Percentiles rank a stretch among this genome's conserved stretches.
Evolutionary conservation across 2,329 filamentous ascomycete species (phyloP).

Genomic region (Cladosporium austrohemisphaericum): DNA sequence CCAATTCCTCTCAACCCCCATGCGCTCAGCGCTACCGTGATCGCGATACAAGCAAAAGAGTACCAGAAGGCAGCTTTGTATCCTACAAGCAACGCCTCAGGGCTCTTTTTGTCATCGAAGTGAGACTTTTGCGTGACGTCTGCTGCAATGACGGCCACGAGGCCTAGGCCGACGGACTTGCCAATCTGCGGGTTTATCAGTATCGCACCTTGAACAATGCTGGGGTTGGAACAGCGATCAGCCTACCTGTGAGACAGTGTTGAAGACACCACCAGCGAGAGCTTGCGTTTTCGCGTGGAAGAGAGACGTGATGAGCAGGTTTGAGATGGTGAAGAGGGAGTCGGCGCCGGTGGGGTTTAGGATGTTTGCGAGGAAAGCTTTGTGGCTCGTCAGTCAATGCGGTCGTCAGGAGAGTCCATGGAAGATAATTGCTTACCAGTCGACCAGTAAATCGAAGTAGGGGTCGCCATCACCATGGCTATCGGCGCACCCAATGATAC

Average conservation of each 20-base stretch:
- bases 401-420: background rate
- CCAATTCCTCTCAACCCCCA: conserved; percentile 44
- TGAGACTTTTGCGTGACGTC: conserved; percentile 22
- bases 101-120: conserved; percentile 30
- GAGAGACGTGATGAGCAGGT: conserved; percentile 41
- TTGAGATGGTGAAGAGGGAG: conserved; percentile 41
- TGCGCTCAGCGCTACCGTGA: conserved; percentile 31
- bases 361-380: conserved; percentile 42
- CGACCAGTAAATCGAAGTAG: conserved; percentile 47
- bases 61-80: conserved; percentile 44
- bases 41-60: conserved; percentile 35
- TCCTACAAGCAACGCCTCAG: conserved; percentile 38
- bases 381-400: conserved; percentile 9
- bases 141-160: conserved; percentile 37
- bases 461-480: conserved; percentile 46
- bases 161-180: conserved; percentile 39
- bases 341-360: conserved; percentile 45
- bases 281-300: conserved; percentile 42
- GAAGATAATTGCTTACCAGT: conserved; percentile 11
- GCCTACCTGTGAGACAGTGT: conserved; percentile 33
- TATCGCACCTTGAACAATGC: background rate
- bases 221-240: background rate
- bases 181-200: conserved; percentile 34
- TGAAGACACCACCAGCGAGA: conserved; percentile 45
- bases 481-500: conserved; percentile 39